Evolutionary conservation across 2,329 filamentous ascomycete species (phyloP).

Genomic region (Periconia sp.): DNA sequence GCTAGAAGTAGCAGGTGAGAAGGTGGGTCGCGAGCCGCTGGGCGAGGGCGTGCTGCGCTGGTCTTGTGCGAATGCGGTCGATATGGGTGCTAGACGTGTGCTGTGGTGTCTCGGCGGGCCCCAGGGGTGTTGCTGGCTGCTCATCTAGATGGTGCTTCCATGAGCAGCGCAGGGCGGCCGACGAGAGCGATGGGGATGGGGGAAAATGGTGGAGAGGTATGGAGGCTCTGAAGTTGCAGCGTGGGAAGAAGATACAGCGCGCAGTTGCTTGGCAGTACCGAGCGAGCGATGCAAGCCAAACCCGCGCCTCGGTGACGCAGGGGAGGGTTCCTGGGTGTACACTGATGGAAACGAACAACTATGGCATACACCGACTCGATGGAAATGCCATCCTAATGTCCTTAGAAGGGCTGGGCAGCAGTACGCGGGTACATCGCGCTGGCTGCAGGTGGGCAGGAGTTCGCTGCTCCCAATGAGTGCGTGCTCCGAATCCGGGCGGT

Average conservation of each 20-base stretch:
- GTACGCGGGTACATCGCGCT: background rate
- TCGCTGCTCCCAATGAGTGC: background rate
- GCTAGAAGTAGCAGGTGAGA: constrained; percentile 59
- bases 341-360: background rate
- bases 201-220: constrained; percentile 18
- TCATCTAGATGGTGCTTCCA: constrained; percentile 53
- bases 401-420: no score
- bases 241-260: no score
- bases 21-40: constrained; percentile 57
- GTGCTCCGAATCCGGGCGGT: background rate
- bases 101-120: constrained; percentile 58
- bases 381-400: no score
- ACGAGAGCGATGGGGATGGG: constrained; percentile 20
- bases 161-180: constrained; percentile 45
- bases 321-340: no score
- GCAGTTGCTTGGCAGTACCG: background rate
- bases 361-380: background rate
- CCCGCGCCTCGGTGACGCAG: no score
- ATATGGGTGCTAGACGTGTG: constrained; percentile 64
- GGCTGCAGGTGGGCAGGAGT: background rate
- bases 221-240: no score
- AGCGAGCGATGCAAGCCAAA: background rate
- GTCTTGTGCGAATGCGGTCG: constrained; percentile 56
- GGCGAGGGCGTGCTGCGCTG: constrained; percentile 54
- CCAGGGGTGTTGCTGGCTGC: constrained; percentile 63